These are phyloP conservation scores for Cercospora brassicicola DNA, from an alignment of 2,329 filamentous ascomycete genomes.

Conservation along the genomic window DNA sequence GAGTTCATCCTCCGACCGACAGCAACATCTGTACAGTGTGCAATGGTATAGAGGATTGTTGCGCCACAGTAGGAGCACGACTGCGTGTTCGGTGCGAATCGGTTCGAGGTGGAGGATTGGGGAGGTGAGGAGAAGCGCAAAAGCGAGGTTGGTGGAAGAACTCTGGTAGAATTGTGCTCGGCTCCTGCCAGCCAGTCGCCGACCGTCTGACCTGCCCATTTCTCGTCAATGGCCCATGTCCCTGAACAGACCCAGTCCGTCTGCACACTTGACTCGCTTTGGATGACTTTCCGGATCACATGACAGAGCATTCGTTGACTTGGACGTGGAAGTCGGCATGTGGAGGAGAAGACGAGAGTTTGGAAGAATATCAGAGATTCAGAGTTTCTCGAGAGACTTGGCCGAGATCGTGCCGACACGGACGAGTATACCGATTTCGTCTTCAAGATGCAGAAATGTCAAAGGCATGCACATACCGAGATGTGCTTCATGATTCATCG, in stretches of 20 bases:
- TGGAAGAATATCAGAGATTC: not conserved
- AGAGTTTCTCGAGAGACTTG: not conserved
- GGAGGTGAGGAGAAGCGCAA: not conserved
- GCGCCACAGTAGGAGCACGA: not conserved
- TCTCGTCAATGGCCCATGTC: not conserved
- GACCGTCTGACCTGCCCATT: not conserved
- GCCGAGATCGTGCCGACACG: not conserved
- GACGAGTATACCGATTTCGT: not conserved
- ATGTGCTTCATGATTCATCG: not conserved
- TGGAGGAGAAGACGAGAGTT: constrained; percentile 2
- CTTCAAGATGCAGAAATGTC: not conserved
- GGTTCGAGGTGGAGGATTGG: not conserved
- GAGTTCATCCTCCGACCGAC: not conserved
- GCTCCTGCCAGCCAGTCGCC: not conserved
- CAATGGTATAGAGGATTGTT: not conserved
- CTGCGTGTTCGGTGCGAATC: not conserved
- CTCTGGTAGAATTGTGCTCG: not conserved
- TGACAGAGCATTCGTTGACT: not conserved
- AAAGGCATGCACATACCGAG: not conserved
- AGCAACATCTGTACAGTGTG: not conserved
- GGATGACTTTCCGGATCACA: not conserved
- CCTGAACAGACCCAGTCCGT: not conserved
- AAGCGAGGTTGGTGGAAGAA: constrained; percentile 9
- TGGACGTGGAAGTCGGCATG: not conserved
- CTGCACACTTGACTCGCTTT: constrained; percentile 2